phyloP scores from a whole-genome alignment of 345 rosid species.

The Camelina neglecta region DNA sequence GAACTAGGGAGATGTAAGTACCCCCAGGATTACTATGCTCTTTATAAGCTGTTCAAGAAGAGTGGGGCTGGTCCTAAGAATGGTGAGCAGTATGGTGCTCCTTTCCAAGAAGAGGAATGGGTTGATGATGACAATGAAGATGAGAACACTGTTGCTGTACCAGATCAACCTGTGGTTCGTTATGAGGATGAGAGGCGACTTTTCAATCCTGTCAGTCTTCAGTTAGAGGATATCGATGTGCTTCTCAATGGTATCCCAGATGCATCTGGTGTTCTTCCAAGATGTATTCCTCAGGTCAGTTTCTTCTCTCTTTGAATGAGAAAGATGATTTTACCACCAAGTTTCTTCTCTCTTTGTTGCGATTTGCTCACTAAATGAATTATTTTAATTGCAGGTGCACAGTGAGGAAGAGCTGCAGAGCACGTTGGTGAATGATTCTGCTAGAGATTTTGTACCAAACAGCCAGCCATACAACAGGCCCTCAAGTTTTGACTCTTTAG shows the following conservation, averaged over 20 bases:
- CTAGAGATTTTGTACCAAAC: slow-evolving; percentile 18
- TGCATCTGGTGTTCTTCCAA: slow-evolving; percentile 29
- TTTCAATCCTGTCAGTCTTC: slow-evolving; percentile 15
- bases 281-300: slow-evolving; percentile 22
- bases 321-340: not conserved
- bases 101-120: slow-evolving; percentile 93
- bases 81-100: slow-evolving; percentile 97
- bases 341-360: not conserved
- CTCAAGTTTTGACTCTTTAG: slow-evolving; percentile 29
- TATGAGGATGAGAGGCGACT: slow-evolving; percentile 15
- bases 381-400: slow-evolving; percentile 22
- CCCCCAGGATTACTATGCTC: slow-evolving; percentile 88
- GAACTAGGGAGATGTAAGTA: slow-evolving; percentile 81
- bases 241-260: slow-evolving; percentile 26
- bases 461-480: slow-evolving; percentile 25
- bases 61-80: slow-evolving; percentile 98
- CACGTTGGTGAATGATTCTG: slow-evolving; percentile 13
- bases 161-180: slow-evolving; percentile 9
- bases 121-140: slow-evolving; percentile 54
- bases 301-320: not conserved
- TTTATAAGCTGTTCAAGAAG: slow-evolving; percentile 84
- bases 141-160: not conserved
- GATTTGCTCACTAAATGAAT: not conserved
- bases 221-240: slow-evolving; percentile 10
- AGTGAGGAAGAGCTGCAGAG: slow-evolving; percentile 28